Evolutionary conservation across 2,329 filamentous ascomycete species (phyloP), one percentile per base, ranked within the genome.

Genomic region (Ceratocystis albifundus): DNA sequence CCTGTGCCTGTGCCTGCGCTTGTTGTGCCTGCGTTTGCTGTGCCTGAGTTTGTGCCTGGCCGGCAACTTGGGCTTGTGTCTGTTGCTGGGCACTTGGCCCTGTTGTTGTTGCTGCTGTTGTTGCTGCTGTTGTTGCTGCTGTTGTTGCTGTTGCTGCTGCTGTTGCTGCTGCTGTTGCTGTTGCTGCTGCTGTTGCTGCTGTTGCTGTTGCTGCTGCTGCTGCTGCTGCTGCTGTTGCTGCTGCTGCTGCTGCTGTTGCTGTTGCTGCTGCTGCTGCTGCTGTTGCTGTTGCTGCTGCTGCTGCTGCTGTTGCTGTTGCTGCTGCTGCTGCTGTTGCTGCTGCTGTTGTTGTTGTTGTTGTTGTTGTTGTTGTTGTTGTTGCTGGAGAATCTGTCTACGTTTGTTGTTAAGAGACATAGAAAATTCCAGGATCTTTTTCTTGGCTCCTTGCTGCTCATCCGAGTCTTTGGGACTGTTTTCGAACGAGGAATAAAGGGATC

Each of bases 351-450:
- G 72, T 64, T 80, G 77, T 2, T 74, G 73, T 61, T 76, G 75
- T 1, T 70, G 71, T 36, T 76, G 73, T 25, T 73, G 70, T 50
- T 71, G 64, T 63, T 73, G 72, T 64, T 80, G 77, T 4, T 84
- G 77, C 22, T 48, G 46, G 45, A 61, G 45, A 44, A 67, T 57
- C 10, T 64, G 61, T 36, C 50, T 57, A 10, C 64, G 61, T 72
- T 84, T 86, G 0, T 72, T 73, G 2, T 78, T 74, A 1, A 87
- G 77, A 74, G 83, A 84, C 55, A 78, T 78, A 0, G 84, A 83
- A 71, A 87, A 87, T 7, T 86, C 83, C 5, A 76, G 73, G 25
- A 87, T 81, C 74, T 85, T 86, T 50, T 78, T 77, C 69, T 79
- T 80, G 0, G 84, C 83, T 0, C 76, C 75, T 28, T 77, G 73